Evolutionary conservation across 495 filamentous ascomycete genomes (phyloP), one percentile per base, ranked within the genome.

Genomic region (Penicillium maclennaniae): DNA sequence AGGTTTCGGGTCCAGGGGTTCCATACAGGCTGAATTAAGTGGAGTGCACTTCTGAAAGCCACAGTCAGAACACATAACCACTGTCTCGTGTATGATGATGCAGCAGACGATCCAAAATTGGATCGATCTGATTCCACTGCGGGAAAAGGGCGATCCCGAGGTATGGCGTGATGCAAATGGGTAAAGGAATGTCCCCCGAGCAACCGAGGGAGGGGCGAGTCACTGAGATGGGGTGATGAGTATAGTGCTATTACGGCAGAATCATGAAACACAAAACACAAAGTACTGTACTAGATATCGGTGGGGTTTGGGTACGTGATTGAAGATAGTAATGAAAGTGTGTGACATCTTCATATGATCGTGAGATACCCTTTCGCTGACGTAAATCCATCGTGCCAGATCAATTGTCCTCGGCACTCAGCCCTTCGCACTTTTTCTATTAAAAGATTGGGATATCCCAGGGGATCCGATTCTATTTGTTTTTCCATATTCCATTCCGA

Each of bases 71-170:
- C 27, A 43, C 34, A 6, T 57, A 57, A 57, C 58, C 7, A 43
- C 3, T 26, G 6, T 20, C 7, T 10, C 6, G 14, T 44, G 46
- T 21, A 61, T 61, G 58, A 47, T 61, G n/a, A 28, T 58, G 55
- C 53, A 54, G 53, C 19, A 42, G 51, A 48, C 15, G 59, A 59
- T 64, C 54, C n/a, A n/a, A 26, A 58, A 54, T 36, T 27, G 45
- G 49, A 51, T 56, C 53, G 45, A 56, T 55, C 53, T 43, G 27
- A 14, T 27, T 43, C 28, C 23, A 37, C 16, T 47, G 58, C 58
- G 56, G 56, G 49, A 55, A 55, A 55, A 55, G 49, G 61, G 37
- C 43, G 58, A 61, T 64, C 55, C 61, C 59, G 58, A 59, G 59
- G 52, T n/a, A 64, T 61, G 61, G 61, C 61, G 52, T 60, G 61